phyloP scores from a whole-genome alignment of 257 asterid genomes.

The Scutellaria galericulata region DNA sequence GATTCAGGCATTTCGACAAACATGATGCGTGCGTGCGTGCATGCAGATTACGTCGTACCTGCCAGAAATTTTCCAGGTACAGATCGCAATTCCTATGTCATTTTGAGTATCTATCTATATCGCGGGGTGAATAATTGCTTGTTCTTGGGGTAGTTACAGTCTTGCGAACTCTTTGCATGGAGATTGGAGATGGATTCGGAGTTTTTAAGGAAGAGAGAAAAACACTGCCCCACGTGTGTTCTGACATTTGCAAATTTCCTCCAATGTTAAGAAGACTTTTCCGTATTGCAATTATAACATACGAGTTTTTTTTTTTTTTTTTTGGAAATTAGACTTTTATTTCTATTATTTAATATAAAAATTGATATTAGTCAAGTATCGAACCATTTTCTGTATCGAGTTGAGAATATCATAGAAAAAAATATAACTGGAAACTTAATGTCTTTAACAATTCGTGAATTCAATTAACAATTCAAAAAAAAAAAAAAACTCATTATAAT shows the following conservation, averaged over 20 bases:
- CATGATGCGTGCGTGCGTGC: background rate
- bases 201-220: conserved; percentile 40
- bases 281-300: background rate
- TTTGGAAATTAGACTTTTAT: too few relatives aligned
- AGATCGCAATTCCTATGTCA: background rate
- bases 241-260: conserved; percentile 6
- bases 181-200: conserved; percentile 46
- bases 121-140: conserved; percentile 23
- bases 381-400: too few relatives aligned
- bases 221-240: conserved; percentile 38
- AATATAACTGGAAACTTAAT: too few relatives aligned
- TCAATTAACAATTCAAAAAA: too few relatives aligned
- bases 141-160: conserved; percentile 29
- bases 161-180: conserved; percentile 27
- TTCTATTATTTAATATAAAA: too few relatives aligned
- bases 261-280: background rate
- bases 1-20: background rate
- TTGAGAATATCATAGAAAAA: too few relatives aligned
- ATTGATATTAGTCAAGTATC: too few relatives aligned
- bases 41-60: conserved; percentile 33
- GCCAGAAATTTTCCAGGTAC: background rate
- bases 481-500: too few relatives aligned
- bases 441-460: too few relatives aligned
- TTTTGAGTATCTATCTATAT: background rate
- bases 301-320: too few relatives aligned